Evolutionary conservation across 2,329 filamentous ascomycete species (phyloP).

Genomic region (Microdochium trichocladiopsis): DNA sequence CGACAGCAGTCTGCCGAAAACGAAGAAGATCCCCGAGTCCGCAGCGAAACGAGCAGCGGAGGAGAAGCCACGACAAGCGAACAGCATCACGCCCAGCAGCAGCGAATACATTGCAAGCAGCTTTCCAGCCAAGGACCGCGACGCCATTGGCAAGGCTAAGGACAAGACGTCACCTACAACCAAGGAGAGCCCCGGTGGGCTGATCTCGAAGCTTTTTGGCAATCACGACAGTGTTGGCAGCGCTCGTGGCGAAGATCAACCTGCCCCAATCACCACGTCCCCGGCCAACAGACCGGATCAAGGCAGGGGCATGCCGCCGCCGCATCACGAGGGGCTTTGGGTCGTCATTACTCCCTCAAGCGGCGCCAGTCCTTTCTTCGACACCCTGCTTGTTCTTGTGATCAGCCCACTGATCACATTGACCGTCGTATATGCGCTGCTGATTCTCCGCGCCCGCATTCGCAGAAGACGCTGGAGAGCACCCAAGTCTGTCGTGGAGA

Average conservation of each 20-base stretch:
- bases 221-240: constrained; percentile 28
- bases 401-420: constrained; percentile 88
- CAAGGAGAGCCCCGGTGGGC: constrained; percentile 17
- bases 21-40: not conserved
- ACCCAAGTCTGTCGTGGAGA: constrained; percentile 93
- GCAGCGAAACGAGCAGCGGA: constrained; percentile 3
- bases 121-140: constrained; percentile 20
- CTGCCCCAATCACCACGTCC: constrained; percentile 13
- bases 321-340: constrained; percentile 74
- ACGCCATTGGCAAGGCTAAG: constrained; percentile 17
- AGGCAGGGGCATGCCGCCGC: constrained; percentile 22
- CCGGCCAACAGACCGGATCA: constrained; percentile 12
- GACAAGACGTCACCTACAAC: constrained; percentile 13
- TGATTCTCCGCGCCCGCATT: constrained; percentile 82
- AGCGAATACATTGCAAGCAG: constrained; percentile 55
- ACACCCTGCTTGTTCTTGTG: constrained; percentile 93
- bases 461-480: constrained; percentile 87
- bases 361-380: constrained; percentile 88
- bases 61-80: constrained; percentile 19
- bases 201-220: constrained; percentile 44
- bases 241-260: constrained; percentile 19
- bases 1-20: constrained; percentile 2
- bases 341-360: constrained; percentile 92
- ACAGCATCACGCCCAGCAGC: constrained; percentile 63
- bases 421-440: constrained; percentile 83